Conservation (phyloP, 768 basidiomycete species). For the Piloderma croceum region DNA sequence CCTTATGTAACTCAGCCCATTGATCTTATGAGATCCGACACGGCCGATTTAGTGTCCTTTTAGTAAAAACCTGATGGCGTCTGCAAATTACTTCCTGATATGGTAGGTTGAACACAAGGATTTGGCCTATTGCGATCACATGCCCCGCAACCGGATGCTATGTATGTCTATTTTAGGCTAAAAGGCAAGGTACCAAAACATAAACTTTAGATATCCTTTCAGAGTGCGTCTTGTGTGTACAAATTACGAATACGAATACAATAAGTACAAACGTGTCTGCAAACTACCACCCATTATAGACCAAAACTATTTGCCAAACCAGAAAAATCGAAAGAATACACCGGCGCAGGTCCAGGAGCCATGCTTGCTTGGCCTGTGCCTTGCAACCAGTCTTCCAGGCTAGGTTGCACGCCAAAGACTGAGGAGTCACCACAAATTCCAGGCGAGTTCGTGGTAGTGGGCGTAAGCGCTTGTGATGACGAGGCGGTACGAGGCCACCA, state of each 20-base stretch:
- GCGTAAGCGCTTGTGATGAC: not conserved
- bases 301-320: not conserved
- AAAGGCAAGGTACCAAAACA: too few species aligned
- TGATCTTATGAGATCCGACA: not conserved
- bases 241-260: too few species aligned
- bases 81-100: too few species aligned
- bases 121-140: too few species aligned
- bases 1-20: not conserved
- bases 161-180: too few species aligned
- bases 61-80: not conserved
- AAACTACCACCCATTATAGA: not conserved
- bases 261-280: not conserved
- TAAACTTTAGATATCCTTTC: too few species aligned
- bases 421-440: not conserved
- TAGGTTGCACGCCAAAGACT: not conserved
- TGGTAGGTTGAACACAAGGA: too few species aligned
- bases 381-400: not conserved
- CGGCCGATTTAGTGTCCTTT: not conserved
- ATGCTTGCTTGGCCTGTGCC: too few species aligned
- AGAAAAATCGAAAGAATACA: not conserved
- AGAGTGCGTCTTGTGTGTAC: too few species aligned
- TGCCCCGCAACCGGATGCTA: too few species aligned
- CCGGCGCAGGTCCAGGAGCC: not conserved
- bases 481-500: slow-evolving; percentile 51
- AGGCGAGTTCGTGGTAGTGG: not conserved